phyloP scores from a whole-genome alignment of 2,329 filamentous ascomycete species.

The Cladorrhinum sp. region DNA sequence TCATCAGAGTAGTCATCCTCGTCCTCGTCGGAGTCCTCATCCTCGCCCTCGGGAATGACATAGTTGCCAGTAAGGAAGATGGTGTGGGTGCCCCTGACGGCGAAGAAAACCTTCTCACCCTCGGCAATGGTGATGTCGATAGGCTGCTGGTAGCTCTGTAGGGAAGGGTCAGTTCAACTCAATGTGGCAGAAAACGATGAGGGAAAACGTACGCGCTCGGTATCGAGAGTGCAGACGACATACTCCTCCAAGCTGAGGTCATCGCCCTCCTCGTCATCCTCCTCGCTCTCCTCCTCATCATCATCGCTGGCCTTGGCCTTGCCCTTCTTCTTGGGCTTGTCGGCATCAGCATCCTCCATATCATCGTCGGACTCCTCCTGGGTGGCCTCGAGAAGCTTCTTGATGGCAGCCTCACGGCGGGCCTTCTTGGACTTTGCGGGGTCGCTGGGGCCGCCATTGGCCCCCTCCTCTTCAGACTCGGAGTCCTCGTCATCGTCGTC shows the following conservation, averaged over 20 bases:
- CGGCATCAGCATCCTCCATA: conserved; percentile 67
- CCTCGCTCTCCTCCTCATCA: conserved; percentile 58
- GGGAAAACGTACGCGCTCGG: conserved; percentile 69
- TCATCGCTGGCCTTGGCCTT: conserved; percentile 64
- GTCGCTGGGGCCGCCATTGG: conserved; percentile 88
- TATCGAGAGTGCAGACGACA: conserved; percentile 93
- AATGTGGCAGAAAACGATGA: conserved; percentile 19
- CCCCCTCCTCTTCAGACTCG: conserved; percentile 62
- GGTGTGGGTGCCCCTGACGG: conserved; percentile 83
- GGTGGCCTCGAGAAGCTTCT: conserved; percentile 71
- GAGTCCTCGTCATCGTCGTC: conserved; percentile 50
- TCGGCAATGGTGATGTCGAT: conserved; percentile 90
- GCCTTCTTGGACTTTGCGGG: conserved; percentile 86
- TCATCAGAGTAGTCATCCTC: conserved; percentile 65
- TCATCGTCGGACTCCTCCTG: conserved; percentile 63
- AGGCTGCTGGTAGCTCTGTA: conserved; percentile 87
- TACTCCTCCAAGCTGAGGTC: conserved; percentile 77
- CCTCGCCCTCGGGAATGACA: conserved; percentile 67
- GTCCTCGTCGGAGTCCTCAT: conserved; percentile 60
- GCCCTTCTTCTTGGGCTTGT: conserved; percentile 61
- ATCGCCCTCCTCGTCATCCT: conserved; percentile 60
- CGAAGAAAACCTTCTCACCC: conserved; percentile 88
- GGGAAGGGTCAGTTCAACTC: conserved; percentile 22
- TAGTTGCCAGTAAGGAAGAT: conserved; percentile 97
- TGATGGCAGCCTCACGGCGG: conserved; percentile 70